A percentile compares a stretch with the other conserved stretches of the same genome.
These are phyloP conservation scores for Codiaeum variegatum DNA, from an alignment of 441 rosid species.

Conservation along the genomic window DNA sequence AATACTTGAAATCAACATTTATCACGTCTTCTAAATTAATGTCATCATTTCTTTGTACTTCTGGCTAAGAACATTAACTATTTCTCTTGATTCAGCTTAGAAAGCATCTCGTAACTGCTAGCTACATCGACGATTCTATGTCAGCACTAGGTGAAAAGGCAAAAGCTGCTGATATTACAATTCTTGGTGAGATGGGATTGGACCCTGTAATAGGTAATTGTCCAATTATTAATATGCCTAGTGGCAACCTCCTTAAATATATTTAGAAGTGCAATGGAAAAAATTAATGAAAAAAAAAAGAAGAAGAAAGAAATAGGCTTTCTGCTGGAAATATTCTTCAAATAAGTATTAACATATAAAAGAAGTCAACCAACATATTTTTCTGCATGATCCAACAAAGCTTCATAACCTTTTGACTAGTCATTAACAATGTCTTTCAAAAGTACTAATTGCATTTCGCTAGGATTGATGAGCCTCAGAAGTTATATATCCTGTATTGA, in stretches of 20 bases:
- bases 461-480: not conserved
- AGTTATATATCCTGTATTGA: not conserved
- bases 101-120: conserved; percentile 91
- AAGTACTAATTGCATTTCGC: not conserved
- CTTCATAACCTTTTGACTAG: not conserved
- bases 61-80: conserved; percentile 15
- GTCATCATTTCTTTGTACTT: conserved; percentile 5
- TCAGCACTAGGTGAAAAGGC: conserved; percentile 65
- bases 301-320: not conserved
- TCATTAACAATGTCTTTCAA: not conserved
- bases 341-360: not conserved
- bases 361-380: no score
- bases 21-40: not conserved
- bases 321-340: not conserved
- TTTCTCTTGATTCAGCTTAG: conserved; percentile 52
- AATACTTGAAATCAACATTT: not conserved
- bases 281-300: not conserved
- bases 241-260: not conserved
- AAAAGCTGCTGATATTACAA: conserved; percentile 65
- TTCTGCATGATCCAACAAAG: not conserved
- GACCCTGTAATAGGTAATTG: conserved; percentile 89
- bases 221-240: conserved; percentile 10
- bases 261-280: not conserved
- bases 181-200: conserved; percentile 94
- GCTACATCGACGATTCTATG: conserved; percentile 78